Conservation (phyloP, 2,329 filamentous ascomycete species). For the Magnaporthiopsis incrustans region DNA sequence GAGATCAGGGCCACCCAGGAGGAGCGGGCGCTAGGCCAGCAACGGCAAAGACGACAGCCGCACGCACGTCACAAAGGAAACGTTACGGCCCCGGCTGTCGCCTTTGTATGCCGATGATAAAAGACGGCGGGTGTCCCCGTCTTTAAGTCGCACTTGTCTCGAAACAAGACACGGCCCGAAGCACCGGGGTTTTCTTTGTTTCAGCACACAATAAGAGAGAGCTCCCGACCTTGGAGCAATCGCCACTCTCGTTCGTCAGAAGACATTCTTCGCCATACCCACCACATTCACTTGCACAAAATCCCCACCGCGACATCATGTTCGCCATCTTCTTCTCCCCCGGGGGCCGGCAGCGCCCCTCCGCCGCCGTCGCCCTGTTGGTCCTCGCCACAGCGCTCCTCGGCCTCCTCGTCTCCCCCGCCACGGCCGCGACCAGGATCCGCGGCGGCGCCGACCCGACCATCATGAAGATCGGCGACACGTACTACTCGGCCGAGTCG, state of each 20-base stretch:
- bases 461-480: slow-evolving; percentile 13
- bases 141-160: background rate
- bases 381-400: background rate
- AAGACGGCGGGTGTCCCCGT: background rate
- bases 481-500: slow-evolving; percentile 18
- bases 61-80: too few relatives aligned
- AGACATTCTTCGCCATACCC: too few relatives aligned
- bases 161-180: background rate
- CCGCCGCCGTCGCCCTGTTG: background rate
- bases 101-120: background rate
- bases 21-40: background rate
- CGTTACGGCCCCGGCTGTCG: background rate
- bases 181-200: background rate
- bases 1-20: background rate
- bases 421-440: slow-evolving; percentile 10
- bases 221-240: background rate
- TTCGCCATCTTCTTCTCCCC: background rate
- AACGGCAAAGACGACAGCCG: background rate
- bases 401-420: slow-evolving; percentile 10
- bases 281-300: too few relatives aligned
- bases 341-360: too few relatives aligned
- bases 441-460: slow-evolving; percentile 15
- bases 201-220: background rate
- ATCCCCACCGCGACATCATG: background rate
- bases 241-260: too few relatives aligned